These are phyloP conservation scores for Kwoniella shandongensis DNA, from an alignment of 768 basidiomycete genomes.

Conservation along the genomic window DNA sequence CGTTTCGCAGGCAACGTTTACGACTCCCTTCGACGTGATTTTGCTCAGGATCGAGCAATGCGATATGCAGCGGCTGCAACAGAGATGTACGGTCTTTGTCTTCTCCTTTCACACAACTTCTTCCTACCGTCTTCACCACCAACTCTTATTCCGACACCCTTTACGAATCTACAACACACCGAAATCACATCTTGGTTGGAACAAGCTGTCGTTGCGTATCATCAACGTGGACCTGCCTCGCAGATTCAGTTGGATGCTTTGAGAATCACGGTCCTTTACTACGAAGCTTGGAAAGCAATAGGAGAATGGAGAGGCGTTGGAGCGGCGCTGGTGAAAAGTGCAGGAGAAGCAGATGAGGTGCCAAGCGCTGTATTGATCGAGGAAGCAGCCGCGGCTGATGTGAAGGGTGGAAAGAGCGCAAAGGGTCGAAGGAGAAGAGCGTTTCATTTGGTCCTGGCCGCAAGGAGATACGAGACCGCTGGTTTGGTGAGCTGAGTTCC, in stretches of 20 bases:
- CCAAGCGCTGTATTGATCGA: slow-evolving; percentile 56
- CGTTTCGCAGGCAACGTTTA: slow-evolving; percentile 79
- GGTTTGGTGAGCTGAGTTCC: slow-evolving; percentile 48
- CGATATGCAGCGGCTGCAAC: slow-evolving; percentile 64
- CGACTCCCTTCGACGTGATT: slow-evolving; percentile 82
- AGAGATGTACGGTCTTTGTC: slow-evolving; percentile 65
- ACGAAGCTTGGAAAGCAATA: slow-evolving; percentile 49
- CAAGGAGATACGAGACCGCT: slow-evolving; percentile 55
- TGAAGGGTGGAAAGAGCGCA: slow-evolving; percentile 40
- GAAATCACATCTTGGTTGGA: slow-evolving; percentile 51
- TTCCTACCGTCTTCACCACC: slow-evolving; percentile 43
- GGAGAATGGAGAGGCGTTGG: slow-evolving; percentile 47
- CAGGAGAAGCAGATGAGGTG: slow-evolving; percentile 55
- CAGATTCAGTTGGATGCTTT: slow-evolving; percentile 50
- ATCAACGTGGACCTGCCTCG: slow-evolving; percentile 24
- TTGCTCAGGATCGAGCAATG: slow-evolving; percentile 52
- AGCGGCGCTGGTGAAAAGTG: slow-evolving; percentile 45
- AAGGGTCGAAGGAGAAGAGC: slow-evolving; percentile 45
- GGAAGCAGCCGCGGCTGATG: slow-evolving; percentile 54
- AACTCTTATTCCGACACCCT: slow-evolving; percentile 18
- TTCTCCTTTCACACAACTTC: slow-evolving; percentile 54
- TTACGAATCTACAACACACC: slow-evolving; percentile 45
- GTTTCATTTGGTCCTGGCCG: slow-evolving; percentile 54
- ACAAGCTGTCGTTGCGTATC: slow-evolving; percentile 45
- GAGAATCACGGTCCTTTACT: slow-evolving; percentile 51